Conservation (phyloP, 164 flowering plant species). For the Vitis amurensis region DNA sequence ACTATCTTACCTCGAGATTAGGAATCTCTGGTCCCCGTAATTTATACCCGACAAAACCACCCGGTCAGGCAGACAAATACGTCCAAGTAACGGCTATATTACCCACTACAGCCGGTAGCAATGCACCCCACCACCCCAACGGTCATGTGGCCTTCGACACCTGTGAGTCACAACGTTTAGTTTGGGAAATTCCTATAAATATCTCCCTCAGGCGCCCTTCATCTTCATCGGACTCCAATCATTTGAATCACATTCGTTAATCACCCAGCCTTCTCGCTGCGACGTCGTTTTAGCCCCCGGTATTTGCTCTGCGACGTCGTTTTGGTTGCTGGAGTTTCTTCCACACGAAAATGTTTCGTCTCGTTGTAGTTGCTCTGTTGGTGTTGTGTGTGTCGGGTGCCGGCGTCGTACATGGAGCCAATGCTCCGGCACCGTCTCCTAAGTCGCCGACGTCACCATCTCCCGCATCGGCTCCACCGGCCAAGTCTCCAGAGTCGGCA, state of each 20-base stretch:
- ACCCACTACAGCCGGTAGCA: conserved; percentile 17
- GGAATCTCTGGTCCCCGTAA: background rate
- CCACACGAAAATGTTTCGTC: background rate
- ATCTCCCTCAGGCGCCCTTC: too few relatives aligned
- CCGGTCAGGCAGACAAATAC: conserved; percentile 5
- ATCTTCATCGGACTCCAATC: too few relatives aligned
- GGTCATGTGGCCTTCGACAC: conserved; percentile 26
- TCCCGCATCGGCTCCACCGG: conserved; percentile 5
- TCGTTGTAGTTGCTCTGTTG: background rate
- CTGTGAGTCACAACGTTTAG: too few relatives aligned
- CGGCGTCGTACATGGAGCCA: conserved; percentile 22
- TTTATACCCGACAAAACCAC: background rate
- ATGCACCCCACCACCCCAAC: conserved; percentile 21
- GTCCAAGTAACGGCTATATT: conserved; percentile 28
- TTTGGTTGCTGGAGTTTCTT: background rate
- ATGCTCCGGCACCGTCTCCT: conserved; percentile 31
- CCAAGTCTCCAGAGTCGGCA: background rate
- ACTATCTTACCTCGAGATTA: background rate
- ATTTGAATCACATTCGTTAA: too few relatives aligned
- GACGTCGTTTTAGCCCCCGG: too few relatives aligned
- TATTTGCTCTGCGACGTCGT: background rate
- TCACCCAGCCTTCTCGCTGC: too few relatives aligned
- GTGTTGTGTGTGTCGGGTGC: conserved; percentile 10
- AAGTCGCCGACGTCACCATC: conserved; percentile 13
- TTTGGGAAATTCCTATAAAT: too few relatives aligned